Base-by-base conservation (phyloP, 2,329 filamentous ascomycete genomes). In the Phaeosphaeriaceae sp. region DNA sequence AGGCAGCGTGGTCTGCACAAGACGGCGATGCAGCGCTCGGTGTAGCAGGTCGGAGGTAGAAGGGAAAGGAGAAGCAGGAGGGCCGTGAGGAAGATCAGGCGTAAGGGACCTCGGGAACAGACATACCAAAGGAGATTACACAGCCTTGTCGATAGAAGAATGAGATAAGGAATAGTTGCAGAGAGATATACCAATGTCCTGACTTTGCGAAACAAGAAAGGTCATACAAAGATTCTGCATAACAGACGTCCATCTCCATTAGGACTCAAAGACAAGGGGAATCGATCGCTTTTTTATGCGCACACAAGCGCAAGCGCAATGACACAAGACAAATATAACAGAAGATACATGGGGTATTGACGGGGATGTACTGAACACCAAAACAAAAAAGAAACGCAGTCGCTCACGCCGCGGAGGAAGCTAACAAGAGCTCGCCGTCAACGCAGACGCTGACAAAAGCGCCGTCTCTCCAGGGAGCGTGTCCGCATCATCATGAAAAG, bases 61-160 rank as follows among this genome's bases (percentile, higher is more conserved):
- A 51, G 51, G 67, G 66, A 71, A 69, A 66, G 65, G 69, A 69
- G 65, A 51, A 36, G 58, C 65, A 68, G 72, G 71, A 75, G 79
- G 79, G 80, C 76, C 73, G 66, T 45, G 62, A 53, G 62, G 62
- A 58, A 62, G 62, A 66, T 54, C 80, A 68, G 81, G 80, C 77
- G 78, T 72, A 74, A 76, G 75, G 76, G 73, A 71, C 74, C 73
- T 76, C 72, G 73, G 75, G 74, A 69, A 77, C 72, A 77, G 74
- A 76, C 74, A 73, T 68, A 75, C 75, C 70, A 65, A 74, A 75
- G 73, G 70, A 76, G 70, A 76, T 74, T 73, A 68, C 63, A 71
- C 72, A 65, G 69, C 62, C 65, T 68, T 66, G 61, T 62, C 63
- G 33, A 67, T 61, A 58, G 61, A 61, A 62, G 36, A 57, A 55